phyloP scores from a whole-genome alignment of 2,329 filamentous ascomycete species.

The Ophiostoma sp. region DNA sequence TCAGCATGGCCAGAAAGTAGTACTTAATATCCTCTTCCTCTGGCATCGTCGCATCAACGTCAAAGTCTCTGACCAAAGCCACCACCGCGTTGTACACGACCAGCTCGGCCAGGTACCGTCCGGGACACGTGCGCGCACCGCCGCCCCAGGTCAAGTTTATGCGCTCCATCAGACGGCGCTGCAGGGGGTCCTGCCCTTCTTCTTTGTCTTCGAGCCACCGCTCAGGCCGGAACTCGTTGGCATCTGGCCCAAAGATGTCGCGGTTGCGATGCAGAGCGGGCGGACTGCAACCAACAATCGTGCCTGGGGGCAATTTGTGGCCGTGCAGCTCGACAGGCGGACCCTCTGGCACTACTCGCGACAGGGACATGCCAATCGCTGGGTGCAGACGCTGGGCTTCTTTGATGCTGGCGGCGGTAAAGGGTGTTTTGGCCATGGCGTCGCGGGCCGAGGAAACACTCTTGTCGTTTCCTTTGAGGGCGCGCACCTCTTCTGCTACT shows the following conservation, averaged over 20 bases:
- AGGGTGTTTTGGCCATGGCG: conserved; percentile 33
- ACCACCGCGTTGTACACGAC: conserved; percentile 49
- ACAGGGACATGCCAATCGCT: conserved; percentile 53
- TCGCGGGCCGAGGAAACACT: conserved; percentile 34
- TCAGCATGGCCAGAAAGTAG: conserved; percentile 56
- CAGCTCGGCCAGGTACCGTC: conserved; percentile 52
- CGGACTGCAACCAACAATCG: conserved; percentile 53
- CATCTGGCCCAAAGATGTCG: conserved; percentile 50
- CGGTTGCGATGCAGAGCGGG: conserved; percentile 51
- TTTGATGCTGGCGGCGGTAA: conserved; percentile 49
- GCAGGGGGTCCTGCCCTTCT: conserved; percentile 31
- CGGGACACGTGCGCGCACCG: conserved; percentile 52
- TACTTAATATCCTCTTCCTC: conserved; percentile 43
- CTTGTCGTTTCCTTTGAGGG: neutral
- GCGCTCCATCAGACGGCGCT: conserved; percentile 46
- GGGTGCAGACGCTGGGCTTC: conserved; percentile 54
- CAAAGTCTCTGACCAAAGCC: conserved; percentile 46
- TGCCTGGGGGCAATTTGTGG: conserved; percentile 45
- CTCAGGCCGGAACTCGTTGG: conserved; percentile 46
- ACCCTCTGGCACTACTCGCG: conserved; percentile 46
- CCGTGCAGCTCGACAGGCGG: conserved; percentile 41
- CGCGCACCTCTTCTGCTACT: conserved; percentile 38
- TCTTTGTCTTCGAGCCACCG: conserved; percentile 47
- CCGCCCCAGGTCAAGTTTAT: conserved; percentile 55
- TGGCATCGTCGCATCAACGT: conserved; percentile 45